Conservation (phyloP, 2,329 filamentous ascomycete genomes). For the Elsinoe necatrix region DNA sequence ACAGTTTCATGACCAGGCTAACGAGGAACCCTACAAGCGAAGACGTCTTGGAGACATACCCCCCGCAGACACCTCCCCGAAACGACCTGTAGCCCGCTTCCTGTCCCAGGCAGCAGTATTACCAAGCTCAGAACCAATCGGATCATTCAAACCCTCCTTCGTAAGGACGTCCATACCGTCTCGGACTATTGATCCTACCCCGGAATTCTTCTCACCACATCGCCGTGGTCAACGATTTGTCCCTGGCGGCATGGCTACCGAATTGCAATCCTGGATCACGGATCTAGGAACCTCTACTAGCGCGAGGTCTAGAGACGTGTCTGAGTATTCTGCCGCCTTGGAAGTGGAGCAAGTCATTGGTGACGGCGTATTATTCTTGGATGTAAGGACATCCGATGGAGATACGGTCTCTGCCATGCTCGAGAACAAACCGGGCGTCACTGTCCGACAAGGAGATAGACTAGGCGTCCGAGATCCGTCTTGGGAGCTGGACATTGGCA, state of each 20-base stretch:
- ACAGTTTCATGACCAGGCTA: background rate
- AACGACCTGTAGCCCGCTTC: constrained; percentile 2
- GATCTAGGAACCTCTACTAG: constrained; percentile 29
- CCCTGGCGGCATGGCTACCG: constrained; percentile 41
- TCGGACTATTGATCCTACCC: constrained; percentile 31
- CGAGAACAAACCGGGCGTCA: constrained; percentile 18
- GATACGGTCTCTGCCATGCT: constrained; percentile 21
- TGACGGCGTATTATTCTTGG: constrained; percentile 17
- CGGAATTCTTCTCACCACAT: constrained; percentile 47
- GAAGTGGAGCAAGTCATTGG: constrained; percentile 18
- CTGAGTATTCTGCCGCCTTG: background rate
- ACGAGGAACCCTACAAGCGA: constrained; percentile 5
- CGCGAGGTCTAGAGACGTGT: background rate
- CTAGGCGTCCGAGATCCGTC: constrained; percentile 33
- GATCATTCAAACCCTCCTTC: constrained; percentile 2
- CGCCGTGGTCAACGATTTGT: constrained; percentile 43
- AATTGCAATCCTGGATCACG: constrained; percentile 44
- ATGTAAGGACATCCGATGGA: constrained; percentile 17
- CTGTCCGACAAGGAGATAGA: constrained; percentile 24
- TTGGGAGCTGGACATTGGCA: constrained; percentile 35
- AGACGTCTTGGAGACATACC: background rate
- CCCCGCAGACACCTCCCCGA: background rate
- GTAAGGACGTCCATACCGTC: background rate
- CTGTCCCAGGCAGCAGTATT: constrained; percentile 13
- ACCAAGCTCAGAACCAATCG: constrained; percentile 7